A percentile compares a stretch with the other conserved stretches of the same genome.
These are phyloP conservation scores for Trebouxia sp. DNA, from an alignment of 139 green algal species.

Conservation along the genomic window DNA sequence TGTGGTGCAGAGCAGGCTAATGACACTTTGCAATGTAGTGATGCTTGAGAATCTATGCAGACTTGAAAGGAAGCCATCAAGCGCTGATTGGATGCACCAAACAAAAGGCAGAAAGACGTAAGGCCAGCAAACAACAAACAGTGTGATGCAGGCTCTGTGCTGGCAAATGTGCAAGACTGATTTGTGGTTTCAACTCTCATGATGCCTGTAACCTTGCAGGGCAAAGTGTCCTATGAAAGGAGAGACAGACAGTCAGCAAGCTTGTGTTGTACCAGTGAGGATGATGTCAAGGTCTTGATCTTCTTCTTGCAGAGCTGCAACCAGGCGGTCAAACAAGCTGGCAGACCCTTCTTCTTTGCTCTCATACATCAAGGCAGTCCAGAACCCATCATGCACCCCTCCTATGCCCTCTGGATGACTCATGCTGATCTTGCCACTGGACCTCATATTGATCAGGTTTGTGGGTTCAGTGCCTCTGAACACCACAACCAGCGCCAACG, in stretches of 20 bases:
- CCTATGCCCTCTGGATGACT: constrained; percentile 21
- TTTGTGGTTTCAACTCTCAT: too few species aligned
- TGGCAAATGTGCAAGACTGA: too few species aligned
- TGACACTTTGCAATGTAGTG: too few species aligned
- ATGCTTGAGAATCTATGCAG: too few species aligned
- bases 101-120: too few species aligned
- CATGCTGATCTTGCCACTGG: constrained; percentile 34
- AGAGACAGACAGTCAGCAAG: background rate
- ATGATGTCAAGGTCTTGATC: constrained; percentile 9
- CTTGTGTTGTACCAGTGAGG: constrained; percentile 22
- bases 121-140: too few species aligned
- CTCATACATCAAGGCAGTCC: constrained; percentile 29
- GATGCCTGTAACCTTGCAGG: too few species aligned
- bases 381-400: constrained; percentile 41
- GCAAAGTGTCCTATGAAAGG: too few species aligned
- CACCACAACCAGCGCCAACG: constrained; percentile 7
- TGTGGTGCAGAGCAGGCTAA: too few species aligned
- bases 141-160: too few species aligned
- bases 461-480: constrained; percentile 39
- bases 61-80: too few species aligned
- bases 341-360: background rate
- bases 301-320: constrained; percentile 8
- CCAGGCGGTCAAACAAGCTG: constrained; percentile 28
- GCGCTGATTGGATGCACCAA: too few species aligned
- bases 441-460: constrained; percentile 44